Evolutionary conservation across 768 basidiomycete species (phyloP).

Genomic region (Aureoboletus auriporus): DNA sequence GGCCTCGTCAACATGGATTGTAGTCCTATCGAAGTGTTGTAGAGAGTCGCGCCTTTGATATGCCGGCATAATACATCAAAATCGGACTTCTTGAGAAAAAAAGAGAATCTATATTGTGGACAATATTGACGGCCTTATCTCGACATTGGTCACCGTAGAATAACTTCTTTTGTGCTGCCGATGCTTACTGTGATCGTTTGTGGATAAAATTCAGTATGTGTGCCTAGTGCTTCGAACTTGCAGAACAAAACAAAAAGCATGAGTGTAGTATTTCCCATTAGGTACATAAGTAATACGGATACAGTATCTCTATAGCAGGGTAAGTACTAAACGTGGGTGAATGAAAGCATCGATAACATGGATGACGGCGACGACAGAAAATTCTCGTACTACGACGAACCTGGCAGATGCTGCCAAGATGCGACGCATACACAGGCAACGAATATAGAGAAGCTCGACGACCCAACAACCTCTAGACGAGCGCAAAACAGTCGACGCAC

Average conservation of each 20-base stretch:
- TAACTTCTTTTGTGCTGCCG: no score
- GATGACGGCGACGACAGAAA: background rate
- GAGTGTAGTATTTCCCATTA: no score
- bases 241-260: no score
- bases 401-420: background rate
- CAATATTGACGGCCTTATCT: background rate
- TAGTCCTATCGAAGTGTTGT: slow-evolving; percentile 1
- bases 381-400: background rate
- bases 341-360: slow-evolving; percentile 6
- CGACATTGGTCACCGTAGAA: background rate
- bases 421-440: background rate
- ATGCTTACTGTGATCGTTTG: no score
- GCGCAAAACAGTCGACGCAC: slow-evolving; percentile 29
- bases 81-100: slow-evolving; percentile 3
- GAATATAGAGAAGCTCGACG: no score
- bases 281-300: slow-evolving; percentile 5
- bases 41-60: background rate
- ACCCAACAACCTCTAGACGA: slow-evolving; percentile 10
- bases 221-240: no score
- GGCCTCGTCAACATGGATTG: slow-evolving; percentile 2
- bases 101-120: background rate
- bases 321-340: slow-evolving; percentile 1
- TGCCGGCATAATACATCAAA: background rate
- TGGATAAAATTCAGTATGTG: no score
- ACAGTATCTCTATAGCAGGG: slow-evolving; percentile 9